Percentiles rank a stretch among this genome's conserved stretches.
Evolutionary conservation across 257 asterid species (phyloP).

Genomic region (Gardenia jasminoides): DNA sequence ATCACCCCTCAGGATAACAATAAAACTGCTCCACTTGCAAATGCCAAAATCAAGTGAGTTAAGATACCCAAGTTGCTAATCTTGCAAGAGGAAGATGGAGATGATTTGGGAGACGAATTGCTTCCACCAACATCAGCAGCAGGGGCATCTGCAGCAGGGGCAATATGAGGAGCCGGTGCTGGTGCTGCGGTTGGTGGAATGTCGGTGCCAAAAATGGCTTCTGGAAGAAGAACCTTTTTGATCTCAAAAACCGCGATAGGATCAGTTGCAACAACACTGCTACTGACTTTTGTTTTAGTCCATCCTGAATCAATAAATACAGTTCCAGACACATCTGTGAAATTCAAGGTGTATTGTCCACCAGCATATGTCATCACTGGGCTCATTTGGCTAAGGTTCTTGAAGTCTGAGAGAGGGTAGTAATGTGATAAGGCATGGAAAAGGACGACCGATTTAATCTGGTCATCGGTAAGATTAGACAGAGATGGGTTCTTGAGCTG

Average conservation of each 20-base stretch:
- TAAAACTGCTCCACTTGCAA: conserved; percentile 24
- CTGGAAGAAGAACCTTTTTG: conserved; percentile 65
- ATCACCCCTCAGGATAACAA: conserved; percentile 9
- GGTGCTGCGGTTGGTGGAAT: conserved; percentile 88
- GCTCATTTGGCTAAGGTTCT: conserved; percentile 56
- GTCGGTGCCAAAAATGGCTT: conserved; percentile 76
- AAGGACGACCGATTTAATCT: conserved; percentile 59
- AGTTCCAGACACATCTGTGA: conserved; percentile 62
- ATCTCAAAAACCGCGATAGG: conserved; percentile 77
- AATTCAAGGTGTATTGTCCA: conserved; percentile 45
- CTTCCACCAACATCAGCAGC: conserved; percentile 24
- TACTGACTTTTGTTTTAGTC: conserved; percentile 62
- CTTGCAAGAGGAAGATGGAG: conserved; percentile 40
- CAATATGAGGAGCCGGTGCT: conserved; percentile 59
- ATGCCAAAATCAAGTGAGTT: conserved; percentile 31
- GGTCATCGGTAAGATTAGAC: conserved; percentile 60
- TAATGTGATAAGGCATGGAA: conserved; percentile 78
- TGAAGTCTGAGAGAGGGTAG: conserved; percentile 73
- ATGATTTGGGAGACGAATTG: conserved; percentile 35
- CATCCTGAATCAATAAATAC: conserved; percentile 62
- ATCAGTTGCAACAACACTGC: conserved; percentile 67
- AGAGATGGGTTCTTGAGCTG: conserved; percentile 48
- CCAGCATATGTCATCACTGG: conserved; percentile 72
- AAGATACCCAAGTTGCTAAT: conserved; percentile 27
- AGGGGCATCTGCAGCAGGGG: conserved; percentile 62